Evolutionary conservation across 108 stramenopile genomes (phyloP).

Genomic region (Nitzschia sp.): DNA sequence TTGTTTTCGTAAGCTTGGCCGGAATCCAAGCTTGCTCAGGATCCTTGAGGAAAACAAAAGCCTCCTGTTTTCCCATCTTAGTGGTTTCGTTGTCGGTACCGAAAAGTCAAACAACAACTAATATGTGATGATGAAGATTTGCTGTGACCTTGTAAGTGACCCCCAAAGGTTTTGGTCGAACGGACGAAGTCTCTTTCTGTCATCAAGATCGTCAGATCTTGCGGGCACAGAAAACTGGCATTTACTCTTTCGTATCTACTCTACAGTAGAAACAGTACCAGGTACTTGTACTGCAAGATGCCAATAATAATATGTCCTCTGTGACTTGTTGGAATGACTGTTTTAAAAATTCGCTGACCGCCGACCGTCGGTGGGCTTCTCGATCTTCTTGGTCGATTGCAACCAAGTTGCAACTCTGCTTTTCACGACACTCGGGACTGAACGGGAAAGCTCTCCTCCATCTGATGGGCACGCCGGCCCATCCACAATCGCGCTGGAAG

Average conservation of each 20-base stretch:
- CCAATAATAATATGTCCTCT: background rate
- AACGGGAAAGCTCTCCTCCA: too few species aligned
- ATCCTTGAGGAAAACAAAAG: constrained; percentile 72
- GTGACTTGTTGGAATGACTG: constrained; percentile 6
- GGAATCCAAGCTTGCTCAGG: constrained; percentile 77
- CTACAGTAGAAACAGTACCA: too few species aligned
- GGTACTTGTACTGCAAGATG: background rate
- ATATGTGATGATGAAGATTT: background rate
- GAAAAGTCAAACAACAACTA: background rate
- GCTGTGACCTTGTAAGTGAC: constrained; percentile 22
- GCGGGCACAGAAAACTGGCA: constrained; percentile 19
- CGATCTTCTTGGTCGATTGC: too few species aligned
- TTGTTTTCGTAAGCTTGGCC: constrained; percentile 43
- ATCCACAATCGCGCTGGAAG: too few species aligned
- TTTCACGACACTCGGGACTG: too few species aligned
- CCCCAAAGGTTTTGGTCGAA: background rate
- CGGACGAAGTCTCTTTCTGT: background rate
- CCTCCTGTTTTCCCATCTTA: constrained; percentile 34
- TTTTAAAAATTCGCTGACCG: too few species aligned
- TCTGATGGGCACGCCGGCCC: too few species aligned
- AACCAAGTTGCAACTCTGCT: too few species aligned
- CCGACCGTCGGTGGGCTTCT: too few species aligned
- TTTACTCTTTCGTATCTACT: too few species aligned
- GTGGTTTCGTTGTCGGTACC: background rate
- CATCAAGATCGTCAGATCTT: constrained; percentile 22